Evolutionary conservation across 1,284 basidiomycete species (phyloP), one percentile per base, ranked within the genome.

Genomic region (Ustilago loliicola): DNA sequence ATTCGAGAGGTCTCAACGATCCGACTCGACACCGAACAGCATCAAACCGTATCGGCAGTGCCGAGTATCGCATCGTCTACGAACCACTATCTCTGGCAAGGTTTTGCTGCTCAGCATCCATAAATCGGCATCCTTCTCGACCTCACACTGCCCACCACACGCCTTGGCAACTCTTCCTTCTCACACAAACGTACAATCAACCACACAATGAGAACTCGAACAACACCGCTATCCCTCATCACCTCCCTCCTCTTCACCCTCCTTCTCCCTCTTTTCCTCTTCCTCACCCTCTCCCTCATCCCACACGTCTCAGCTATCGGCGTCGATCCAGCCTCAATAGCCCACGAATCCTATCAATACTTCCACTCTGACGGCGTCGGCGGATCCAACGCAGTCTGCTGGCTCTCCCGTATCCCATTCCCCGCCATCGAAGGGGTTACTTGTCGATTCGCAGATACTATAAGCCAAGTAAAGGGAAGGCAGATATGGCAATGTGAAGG

Each of bases 401-500:
- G 76, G 76, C 71, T 78, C 9, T 56, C 58, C 1, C 56, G 60
- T 11, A 29, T 34, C 2, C 58, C 71, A 4, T 74, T 78, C 48
- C 71, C 71, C 2, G 1, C 29, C 4, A 48, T 63, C 34, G 61
- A 73, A 15, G 75, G 67, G 13, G 53, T 78, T 25, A 29, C 55
- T 1, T 78, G 76, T 32, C 11, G 42, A 3, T 57, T 78, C 29
- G 66, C 76, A 10, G 55, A 66, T 23, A 59, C 61, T 4, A 73
- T 78, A 23, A 56, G 45, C 11, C 76, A 78, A 50, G n/a, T 74
- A 17, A 61, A 65, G 10, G 76, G 64, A 0, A 53, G 76, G 3
- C 76, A 78, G 65, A 78, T 70, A 17, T 71, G 61, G 61, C 59
- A 71, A 42, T 78, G 76, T 53, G 52, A 53, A 17, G 76, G 76